Evolutionary conservation across 306 rosid genomes (phyloP).

Genomic region (Castanea mollissima): DNA sequence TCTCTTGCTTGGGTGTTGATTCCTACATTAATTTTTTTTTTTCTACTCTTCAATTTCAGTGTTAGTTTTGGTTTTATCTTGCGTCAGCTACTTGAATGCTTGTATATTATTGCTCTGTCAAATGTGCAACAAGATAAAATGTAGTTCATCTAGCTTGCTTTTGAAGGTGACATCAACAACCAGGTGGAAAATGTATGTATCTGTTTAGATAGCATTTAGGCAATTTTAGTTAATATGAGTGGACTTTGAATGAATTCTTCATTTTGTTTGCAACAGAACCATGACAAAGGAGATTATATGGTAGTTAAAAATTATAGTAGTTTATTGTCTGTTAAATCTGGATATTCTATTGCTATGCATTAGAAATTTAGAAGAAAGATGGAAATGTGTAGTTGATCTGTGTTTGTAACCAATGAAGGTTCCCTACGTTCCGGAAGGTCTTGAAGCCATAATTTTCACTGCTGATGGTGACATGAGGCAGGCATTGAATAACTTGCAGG

Average conservation of each 20-base stretch:
- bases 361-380: neutral
- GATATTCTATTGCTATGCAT: slow-evolving; percentile 11
- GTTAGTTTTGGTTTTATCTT: too few relatives aligned
- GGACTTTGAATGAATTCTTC: slow-evolving; percentile 15
- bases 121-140: slow-evolving; percentile 4
- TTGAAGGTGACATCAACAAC: slow-evolving; percentile 3
- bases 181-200: slow-evolving; percentile 8
- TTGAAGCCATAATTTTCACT: slow-evolving; percentile 96
- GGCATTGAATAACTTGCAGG: slow-evolving; percentile 98
- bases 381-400: slow-evolving; percentile 21
- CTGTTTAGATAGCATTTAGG: slow-evolving; percentile 11
- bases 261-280: slow-evolving; percentile 17
- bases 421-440: slow-evolving; percentile 96
- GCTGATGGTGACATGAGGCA: slow-evolving; percentile 99
- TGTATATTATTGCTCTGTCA: slow-evolving; percentile 7
- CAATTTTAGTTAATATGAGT: neutral
- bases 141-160: slow-evolving; percentile 16
- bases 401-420: slow-evolving; percentile 54
- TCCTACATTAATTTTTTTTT: too few relatives aligned
- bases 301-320: slow-evolving; percentile 9
- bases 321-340: neutral
- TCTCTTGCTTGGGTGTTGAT: too few relatives aligned
- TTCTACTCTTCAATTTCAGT: too few relatives aligned
- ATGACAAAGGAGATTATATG: slow-evolving; percentile 9
- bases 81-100: neutral